Percentiles rank a stretch among this genome's conserved stretches.
Conservation (phyloP, 1,284 basidiomycete species). For the Tylopilus sp. region DNA sequence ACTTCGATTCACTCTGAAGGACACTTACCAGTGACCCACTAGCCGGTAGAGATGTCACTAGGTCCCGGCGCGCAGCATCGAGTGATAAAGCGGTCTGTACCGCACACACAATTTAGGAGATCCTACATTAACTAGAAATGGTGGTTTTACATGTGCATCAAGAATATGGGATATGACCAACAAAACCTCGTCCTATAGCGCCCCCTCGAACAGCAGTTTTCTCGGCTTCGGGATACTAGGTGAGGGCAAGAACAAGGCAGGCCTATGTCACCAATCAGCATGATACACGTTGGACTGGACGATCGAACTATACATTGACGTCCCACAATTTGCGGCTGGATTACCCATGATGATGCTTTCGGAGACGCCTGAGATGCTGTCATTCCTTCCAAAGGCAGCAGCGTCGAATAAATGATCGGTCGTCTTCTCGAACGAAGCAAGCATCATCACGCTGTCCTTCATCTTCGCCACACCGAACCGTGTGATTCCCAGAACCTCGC, state of each 20-base stretch:
- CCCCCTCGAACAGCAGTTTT: conserved; percentile 54
- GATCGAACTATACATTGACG: conserved; percentile 70
- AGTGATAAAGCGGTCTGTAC: no score
- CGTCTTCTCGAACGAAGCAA: conserved; percentile 99
- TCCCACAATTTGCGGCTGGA: conserved; percentile 93
- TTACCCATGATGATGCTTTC: conserved; percentile 99
- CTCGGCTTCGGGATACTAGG: conserved; percentile 53
- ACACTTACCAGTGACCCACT: no score
- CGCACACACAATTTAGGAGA: neutral
- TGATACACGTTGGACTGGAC: neutral
- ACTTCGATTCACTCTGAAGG: no score
- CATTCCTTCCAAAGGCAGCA: conserved; percentile 93
- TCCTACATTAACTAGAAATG: neutral
- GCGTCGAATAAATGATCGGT: conserved; percentile 99
- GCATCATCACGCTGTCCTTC: conserved; percentile 99
- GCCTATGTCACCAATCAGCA: conserved; percentile 37
- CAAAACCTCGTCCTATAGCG: conserved; percentile 37
- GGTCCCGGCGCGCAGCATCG: no score
- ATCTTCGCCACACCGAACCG: conserved; percentile 99
- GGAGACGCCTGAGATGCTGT: conserved; percentile 93
- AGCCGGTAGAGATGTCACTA: no score
- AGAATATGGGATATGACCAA: no score
- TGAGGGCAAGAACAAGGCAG: conserved; percentile 52
- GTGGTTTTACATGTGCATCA: neutral
- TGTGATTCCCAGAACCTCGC: conserved; percentile 97